Percentiles rank a stretch among this genome's conserved stretches.
Conservation (phyloP, 2,329 filamentous ascomycete genomes). For the Arthrinium puccinioides region DNA sequence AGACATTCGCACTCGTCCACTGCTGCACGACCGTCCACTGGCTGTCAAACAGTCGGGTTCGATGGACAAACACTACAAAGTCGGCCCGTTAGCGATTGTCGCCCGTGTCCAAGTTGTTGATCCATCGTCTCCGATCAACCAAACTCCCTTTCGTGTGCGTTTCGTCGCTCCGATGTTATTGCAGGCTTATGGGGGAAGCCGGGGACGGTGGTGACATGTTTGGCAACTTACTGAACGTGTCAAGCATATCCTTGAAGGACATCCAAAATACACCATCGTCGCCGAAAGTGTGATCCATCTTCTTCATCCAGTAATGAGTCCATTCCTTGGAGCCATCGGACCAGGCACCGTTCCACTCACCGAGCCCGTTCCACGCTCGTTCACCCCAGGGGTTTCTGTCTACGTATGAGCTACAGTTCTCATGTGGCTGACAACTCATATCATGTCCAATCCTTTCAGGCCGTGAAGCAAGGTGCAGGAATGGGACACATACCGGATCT, state of each 20-base stretch:
- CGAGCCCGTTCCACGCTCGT: conserved; percentile 28
- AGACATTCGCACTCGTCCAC: conserved; percentile 34
- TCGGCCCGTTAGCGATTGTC: not conserved
- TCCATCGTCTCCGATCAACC: too few relatives aligned
- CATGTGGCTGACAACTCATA: too few relatives aligned
- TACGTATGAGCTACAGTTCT: too few relatives aligned
- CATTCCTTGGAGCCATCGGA: conserved; percentile 67
- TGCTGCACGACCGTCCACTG: conserved; percentile 36
- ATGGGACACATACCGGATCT: conserved; percentile 30
- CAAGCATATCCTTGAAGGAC: conserved; percentile 35
- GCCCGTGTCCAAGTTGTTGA: too few relatives aligned
- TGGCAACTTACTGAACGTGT: too few relatives aligned
- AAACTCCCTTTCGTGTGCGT: too few relatives aligned
- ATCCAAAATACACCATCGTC: conserved; percentile 55
- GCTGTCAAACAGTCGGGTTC: conserved; percentile 38
- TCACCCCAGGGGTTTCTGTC: conserved; percentile 69
- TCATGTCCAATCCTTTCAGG: not conserved
- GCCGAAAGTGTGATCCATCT: conserved; percentile 58
- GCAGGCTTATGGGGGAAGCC: too few relatives aligned
- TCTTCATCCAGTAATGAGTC: conserved; percentile 65
- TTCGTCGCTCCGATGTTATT: too few relatives aligned
- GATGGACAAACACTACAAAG: conserved; percentile 27
- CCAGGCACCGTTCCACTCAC: conserved; percentile 68
- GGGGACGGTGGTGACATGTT: too few relatives aligned
- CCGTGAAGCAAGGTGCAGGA: not conserved